These are phyloP conservation scores for Lepiota venenata DNA, from an alignment of 768 basidiomycete species.

Conservation along the genomic window DNA sequence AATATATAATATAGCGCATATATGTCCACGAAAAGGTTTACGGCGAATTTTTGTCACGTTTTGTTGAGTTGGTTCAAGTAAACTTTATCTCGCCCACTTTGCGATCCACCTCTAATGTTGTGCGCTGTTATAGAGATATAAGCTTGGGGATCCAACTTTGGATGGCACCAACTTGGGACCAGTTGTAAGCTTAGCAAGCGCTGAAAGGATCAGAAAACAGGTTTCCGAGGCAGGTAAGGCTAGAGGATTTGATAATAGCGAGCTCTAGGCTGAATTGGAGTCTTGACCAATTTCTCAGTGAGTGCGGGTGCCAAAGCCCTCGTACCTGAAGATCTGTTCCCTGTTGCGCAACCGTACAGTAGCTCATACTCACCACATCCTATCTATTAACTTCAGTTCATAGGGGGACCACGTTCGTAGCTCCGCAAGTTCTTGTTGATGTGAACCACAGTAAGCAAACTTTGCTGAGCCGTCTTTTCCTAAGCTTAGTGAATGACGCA, in stretches of 20 bases:
- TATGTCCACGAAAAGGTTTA: constrained; percentile 89
- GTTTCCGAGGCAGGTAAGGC: constrained; percentile 74
- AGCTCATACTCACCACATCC: not conserved
- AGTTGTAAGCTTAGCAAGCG: constrained; percentile 86
- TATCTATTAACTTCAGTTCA: not conserved
- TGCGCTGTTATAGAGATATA: constrained; percentile 54
- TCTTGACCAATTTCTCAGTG: constrained; percentile 40
- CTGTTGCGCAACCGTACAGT: constrained; percentile 63
- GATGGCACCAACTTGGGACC: constrained; percentile 83
- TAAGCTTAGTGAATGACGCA: constrained; percentile 20
- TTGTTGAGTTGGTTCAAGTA: constrained; percentile 74
- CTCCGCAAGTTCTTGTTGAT: constrained; percentile 85
- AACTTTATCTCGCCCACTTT: not conserved
- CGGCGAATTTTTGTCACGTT: constrained; percentile 73
- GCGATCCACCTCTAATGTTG: not conserved
- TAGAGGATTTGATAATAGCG: not conserved
- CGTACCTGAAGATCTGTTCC: constrained; percentile 64
- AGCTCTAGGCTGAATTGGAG: not conserved
- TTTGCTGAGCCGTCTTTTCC: not conserved
- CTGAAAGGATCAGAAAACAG: constrained; percentile 82
- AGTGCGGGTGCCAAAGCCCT: constrained; percentile 76
- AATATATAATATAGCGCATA: constrained; percentile 57
- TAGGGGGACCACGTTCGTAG: constrained; percentile 84
- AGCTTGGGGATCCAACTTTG: constrained; percentile 81
- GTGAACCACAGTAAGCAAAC: constrained; percentile 77